Conservation (phyloP, 176 grass and related monocot species). For the Eremochloa ophiuroides region DNA sequence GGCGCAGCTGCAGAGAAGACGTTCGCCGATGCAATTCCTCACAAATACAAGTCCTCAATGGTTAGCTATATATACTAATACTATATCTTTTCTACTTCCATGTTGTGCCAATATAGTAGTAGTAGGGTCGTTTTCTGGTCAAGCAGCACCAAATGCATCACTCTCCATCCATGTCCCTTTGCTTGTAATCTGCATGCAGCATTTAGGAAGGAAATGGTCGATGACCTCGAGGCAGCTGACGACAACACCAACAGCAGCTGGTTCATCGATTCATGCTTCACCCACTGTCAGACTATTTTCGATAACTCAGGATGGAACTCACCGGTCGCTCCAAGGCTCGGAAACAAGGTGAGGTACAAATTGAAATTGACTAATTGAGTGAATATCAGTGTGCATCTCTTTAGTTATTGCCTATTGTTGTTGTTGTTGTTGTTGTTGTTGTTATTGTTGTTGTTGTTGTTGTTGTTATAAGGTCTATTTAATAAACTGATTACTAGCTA, state of each 20-base stretch:
- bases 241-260: constrained; percentile 27
- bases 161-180: not conserved
- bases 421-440: too few species aligned
- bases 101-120: not conserved
- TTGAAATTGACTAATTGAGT: not conserved
- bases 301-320: constrained; percentile 38
- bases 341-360: constrained; percentile 40
- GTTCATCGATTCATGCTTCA: constrained; percentile 73
- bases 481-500: too few species aligned
- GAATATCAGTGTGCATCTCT: not conserved
- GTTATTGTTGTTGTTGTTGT: too few species aligned
- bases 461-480: too few species aligned
- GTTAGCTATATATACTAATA: not conserved
- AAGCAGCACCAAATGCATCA: not conserved
- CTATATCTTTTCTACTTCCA: too few species aligned
- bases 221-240: constrained; percentile 24
- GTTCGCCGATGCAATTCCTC: constrained; percentile 32
- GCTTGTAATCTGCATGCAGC: not conserved
- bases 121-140: not conserved
- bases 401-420: too few species aligned
- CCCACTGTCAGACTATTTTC: constrained; percentile 55
- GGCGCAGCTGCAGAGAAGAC: constrained; percentile 43
- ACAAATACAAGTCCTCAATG: constrained; percentile 49
- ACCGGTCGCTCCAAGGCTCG: constrained; percentile 31
- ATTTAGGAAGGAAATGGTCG: constrained; percentile 32